Evolutionary conservation across 129 eudicot genomes (phyloP), one percentile per base, ranked within the genome.

Genomic region (Pulicaria dysenterica): DNA sequence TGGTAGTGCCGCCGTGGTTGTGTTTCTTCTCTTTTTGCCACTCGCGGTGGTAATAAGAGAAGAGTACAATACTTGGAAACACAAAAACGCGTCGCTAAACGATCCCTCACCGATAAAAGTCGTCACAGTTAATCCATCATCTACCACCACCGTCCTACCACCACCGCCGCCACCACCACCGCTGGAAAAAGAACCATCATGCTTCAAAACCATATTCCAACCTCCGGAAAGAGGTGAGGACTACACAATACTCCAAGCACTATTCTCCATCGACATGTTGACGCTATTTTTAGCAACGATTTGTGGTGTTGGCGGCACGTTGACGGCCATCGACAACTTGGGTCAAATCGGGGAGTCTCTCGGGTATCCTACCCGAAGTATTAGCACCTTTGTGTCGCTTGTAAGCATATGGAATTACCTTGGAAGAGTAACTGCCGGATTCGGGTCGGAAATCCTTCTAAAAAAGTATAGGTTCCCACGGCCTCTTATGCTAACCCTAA

Each of bases 381-480:
- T 86, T 7, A 86, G 92, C 73, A 91, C 97, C 0, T 91, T 91
- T 10, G 95, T 91, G 3, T 88, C 97, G 4, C 90, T 91, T 0
- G 97, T 91, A 5, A 88, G 95, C 81, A 91, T 91, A 59, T 91
- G 97, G 97, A 91, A 91, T 73, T 91, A 88, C 70, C 88, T 91
- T 10, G 97, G 95, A 9, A 50, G 97, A 65, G 96, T 91, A 3
- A 81, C 77, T 8, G 79, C 96, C 5, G 97, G 97, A 19, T 91
- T 88, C 15, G 74, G 63, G 0, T 91, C 97, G 0, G 97, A 91
- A 62, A 47, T 78, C 45, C 79, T 85, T 53, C 66, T 91, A 17
- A 79, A 69, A 19, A 88, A 76, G 55, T 91, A 86, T 80, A 88
- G 84, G 55, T 82, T 91, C 57, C 97, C 97, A 0, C 48, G 96